These are phyloP conservation scores for Crataegus laevigata DNA, from an alignment of 306 rosid species.

Conservation along the genomic window DNA sequence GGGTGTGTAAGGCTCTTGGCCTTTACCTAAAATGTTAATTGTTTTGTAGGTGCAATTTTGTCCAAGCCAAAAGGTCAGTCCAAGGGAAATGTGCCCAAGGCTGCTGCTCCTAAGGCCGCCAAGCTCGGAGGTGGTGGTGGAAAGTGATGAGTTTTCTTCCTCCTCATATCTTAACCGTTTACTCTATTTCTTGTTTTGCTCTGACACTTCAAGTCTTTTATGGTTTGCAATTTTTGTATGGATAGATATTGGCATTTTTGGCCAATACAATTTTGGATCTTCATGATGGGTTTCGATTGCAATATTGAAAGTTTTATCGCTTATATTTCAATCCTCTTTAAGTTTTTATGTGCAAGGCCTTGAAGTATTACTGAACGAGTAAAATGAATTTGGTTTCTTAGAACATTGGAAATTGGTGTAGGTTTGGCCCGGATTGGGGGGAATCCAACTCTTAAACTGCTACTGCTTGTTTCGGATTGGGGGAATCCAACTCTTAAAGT, in stretches of 20 bases:
- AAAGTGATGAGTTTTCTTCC: slow-evolving; percentile 27
- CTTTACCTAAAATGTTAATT: no score
- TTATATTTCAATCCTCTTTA: not conserved
- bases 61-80: slow-evolving; percentile 26
- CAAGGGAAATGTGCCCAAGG: slow-evolving; percentile 32
- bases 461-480: not conserved
- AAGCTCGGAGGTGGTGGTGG: slow-evolving; percentile 54
- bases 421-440: not conserved
- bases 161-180: not conserved
- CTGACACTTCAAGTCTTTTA: not conserved
- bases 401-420: not conserved
- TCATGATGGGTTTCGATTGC: not conserved
- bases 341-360: not conserved
- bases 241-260: slow-evolving; percentile 3
- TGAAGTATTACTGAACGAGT: not conserved
- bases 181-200: not conserved
- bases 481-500: not conserved
- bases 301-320: not conserved
- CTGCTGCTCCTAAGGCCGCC: slow-evolving; percentile 35
- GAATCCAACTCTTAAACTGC: not conserved
- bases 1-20: no score
- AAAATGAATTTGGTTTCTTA: not conserved
- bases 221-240: not conserved
- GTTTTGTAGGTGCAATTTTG: no score
- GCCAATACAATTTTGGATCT: slow-evolving; percentile 5